Percentiles rank a stretch among this genome's conserved stretches.
These are phyloP conservation scores for Ehretia macrophylla DNA, from an alignment of 257 asterid species.

Conservation along the genomic window DNA sequence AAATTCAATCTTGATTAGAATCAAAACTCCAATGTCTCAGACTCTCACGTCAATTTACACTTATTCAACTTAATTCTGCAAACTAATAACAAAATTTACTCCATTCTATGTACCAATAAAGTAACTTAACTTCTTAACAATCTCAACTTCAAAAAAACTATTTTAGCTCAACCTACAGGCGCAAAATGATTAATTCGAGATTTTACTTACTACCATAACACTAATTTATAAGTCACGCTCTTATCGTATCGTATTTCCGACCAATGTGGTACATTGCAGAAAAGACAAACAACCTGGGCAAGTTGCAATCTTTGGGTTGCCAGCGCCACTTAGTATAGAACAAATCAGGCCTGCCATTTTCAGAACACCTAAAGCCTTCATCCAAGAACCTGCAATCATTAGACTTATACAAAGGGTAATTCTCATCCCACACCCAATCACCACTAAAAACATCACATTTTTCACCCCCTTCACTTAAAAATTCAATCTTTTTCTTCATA, in stretches of 20 bases:
- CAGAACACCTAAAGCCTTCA: conserved; percentile 80
- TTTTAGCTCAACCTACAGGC: no score
- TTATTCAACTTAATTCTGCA: background rate
- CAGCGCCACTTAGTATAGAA: conserved; percentile 97
- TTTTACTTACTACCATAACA: no score
- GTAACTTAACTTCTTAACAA: background rate
- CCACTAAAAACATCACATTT: conserved; percentile 86
- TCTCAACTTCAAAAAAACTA: background rate
- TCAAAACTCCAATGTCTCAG: background rate
- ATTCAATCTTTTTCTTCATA: conserved; percentile 42
- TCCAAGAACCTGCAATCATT: conserved; percentile 76
- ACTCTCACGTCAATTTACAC: background rate
- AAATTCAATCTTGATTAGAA: background rate
- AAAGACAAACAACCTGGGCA: conserved; percentile 60
- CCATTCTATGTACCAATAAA: background rate
- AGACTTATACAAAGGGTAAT: conserved; percentile 76
- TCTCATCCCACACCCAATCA: conserved; percentile 98
- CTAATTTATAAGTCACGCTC: no score
- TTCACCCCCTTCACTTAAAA: conserved; percentile 47
- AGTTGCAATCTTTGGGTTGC: conserved; percentile 87
- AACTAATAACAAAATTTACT: background rate
- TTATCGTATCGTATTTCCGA: no score
- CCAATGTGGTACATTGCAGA: background rate
- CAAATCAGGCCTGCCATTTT: conserved; percentile 90
- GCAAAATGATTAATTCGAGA: no score